Evolutionary conservation across 257 asterid species (phyloP).

Genomic region (Haberlea rhodopensis): DNA sequence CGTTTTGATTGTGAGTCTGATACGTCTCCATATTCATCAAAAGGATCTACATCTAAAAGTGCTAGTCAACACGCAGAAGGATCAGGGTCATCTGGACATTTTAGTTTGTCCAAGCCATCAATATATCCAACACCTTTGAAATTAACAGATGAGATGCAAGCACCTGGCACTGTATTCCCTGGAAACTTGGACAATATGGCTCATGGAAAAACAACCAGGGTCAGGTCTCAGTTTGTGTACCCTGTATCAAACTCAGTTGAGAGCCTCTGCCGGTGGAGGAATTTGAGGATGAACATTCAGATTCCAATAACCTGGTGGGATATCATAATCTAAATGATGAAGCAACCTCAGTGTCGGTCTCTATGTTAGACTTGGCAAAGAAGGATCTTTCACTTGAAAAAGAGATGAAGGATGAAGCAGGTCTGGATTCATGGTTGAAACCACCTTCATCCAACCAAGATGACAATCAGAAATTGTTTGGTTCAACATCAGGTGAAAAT

Average conservation of each 20-base stretch:
- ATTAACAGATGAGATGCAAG: conserved; percentile 79
- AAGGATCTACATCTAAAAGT: conserved; percentile 49
- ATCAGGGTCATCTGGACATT: conserved; percentile 33
- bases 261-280: conserved; percentile 37
- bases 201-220: conserved; percentile 43
- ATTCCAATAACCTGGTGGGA: conserved; percentile 28
- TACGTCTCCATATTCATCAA: conserved; percentile 37
- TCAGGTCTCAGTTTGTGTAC: conserved; percentile 69
- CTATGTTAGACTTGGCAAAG: conserved; percentile 23
- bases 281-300: conserved; percentile 39
- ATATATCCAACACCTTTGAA: conserved; percentile 79
- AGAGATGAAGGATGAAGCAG: conserved; percentile 41
- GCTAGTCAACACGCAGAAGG: conserved; percentile 36
- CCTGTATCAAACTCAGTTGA: conserved; percentile 51
- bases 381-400: conserved; percentile 36
- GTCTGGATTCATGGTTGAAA: conserved; percentile 63
- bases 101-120: conserved; percentile 38
- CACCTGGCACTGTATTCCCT: conserved; percentile 89
- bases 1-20: conserved; percentile 42
- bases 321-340: conserved; percentile 28
- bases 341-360: conserved; percentile 26
- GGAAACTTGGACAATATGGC: conserved; percentile 42
- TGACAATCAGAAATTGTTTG: conserved; percentile 26
- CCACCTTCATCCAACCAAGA: conserved; percentile 40
- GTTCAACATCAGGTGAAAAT: conserved; percentile 27